Evolutionary conservation across 495 filamentous ascomycete genomes (phyloP).

Genomic region (Penicillium parvum): DNA sequence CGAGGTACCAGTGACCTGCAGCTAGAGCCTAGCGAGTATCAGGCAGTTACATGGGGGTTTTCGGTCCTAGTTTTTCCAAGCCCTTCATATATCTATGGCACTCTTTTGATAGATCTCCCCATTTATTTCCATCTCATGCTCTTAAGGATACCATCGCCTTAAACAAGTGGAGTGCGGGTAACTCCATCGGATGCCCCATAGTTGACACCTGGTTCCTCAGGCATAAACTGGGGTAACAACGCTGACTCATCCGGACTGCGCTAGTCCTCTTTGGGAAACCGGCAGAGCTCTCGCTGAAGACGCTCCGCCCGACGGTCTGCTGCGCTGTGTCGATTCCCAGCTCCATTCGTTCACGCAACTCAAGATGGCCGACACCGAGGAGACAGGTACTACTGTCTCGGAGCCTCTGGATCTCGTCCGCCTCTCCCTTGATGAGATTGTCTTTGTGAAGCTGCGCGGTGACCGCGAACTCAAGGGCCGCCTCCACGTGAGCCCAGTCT

Average conservation of each 20-base stretch:
- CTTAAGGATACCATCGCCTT: too few species aligned
- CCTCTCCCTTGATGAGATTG: conserved; percentile 87
- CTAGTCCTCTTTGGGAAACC: conserved; percentile 19
- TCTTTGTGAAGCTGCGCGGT: conserved; percentile 94
- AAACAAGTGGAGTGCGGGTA: conserved; percentile 1
- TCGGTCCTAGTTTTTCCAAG: too few species aligned
- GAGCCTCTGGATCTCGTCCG: conserved; percentile 95
- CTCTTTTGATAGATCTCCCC: too few species aligned
- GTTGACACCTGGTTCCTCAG: not conserved
- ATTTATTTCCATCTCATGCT: too few species aligned
- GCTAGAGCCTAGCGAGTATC: too few species aligned
- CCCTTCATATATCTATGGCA: too few species aligned
- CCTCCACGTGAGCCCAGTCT: conserved; percentile 65
- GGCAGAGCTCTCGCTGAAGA: conserved; percentile 19
- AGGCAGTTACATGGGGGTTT: too few species aligned
- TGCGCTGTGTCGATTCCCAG: not conserved
- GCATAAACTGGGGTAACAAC: conserved; percentile 18
- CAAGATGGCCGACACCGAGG: conserved; percentile 69
- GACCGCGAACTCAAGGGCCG: conserved; percentile 94
- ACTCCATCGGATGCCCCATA: conserved; percentile 3
- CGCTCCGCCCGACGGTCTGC: conserved; percentile 2
- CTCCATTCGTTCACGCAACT: conserved; percentile 3
- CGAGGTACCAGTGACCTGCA: conserved; percentile 8
- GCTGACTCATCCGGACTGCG: conserved; percentile 14
- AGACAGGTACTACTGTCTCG: conserved; percentile 60